Conservation (phyloP, 805 yeast genomes). For the Candida pseudoglaebosa region DNA sequence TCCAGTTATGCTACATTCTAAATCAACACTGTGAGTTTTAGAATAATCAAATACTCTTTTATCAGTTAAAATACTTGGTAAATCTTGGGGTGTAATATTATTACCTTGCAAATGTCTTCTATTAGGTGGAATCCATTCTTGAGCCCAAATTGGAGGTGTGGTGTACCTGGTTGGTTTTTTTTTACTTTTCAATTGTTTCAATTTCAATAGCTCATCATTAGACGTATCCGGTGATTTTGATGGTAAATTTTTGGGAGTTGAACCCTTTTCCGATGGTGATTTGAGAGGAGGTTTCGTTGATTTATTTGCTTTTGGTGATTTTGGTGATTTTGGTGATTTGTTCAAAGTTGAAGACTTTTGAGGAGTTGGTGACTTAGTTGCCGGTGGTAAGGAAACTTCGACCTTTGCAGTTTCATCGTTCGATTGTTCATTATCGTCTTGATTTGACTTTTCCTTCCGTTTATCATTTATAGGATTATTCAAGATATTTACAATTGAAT, state of each 20-base stretch:
- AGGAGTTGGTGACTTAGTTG: no score
- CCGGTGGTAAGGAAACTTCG: no score
- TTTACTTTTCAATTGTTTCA: constrained; percentile 18
- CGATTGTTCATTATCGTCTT: constrained; percentile 1
- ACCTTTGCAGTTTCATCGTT: no score
- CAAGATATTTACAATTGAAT: constrained; percentile 26
- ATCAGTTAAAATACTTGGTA: constrained; percentile 14
- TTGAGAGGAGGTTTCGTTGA: background rate
- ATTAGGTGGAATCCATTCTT: constrained; percentile 54
- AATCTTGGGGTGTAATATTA: constrained; percentile 9
- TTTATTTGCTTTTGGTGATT: constrained; percentile 8
- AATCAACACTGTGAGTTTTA: constrained; percentile 30
- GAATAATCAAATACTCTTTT: constrained; percentile 29
- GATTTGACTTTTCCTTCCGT: background rate
- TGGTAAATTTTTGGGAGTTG: no score
- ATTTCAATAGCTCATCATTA: constrained; percentile 22
- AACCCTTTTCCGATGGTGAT: no score
- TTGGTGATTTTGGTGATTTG: no score
- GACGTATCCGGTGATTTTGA: background rate
- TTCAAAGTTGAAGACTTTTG: no score
- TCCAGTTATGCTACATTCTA: constrained; percentile 61
- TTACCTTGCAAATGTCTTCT: constrained; percentile 9
- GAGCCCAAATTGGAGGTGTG: constrained; percentile 81
- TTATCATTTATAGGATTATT: constrained; percentile 10
- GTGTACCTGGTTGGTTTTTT: constrained; percentile 59